These are phyloP conservation scores for Wickerhamomyces sydowiorum DNA, from an alignment of 805 yeast genomes.

Conservation along the genomic window DNA sequence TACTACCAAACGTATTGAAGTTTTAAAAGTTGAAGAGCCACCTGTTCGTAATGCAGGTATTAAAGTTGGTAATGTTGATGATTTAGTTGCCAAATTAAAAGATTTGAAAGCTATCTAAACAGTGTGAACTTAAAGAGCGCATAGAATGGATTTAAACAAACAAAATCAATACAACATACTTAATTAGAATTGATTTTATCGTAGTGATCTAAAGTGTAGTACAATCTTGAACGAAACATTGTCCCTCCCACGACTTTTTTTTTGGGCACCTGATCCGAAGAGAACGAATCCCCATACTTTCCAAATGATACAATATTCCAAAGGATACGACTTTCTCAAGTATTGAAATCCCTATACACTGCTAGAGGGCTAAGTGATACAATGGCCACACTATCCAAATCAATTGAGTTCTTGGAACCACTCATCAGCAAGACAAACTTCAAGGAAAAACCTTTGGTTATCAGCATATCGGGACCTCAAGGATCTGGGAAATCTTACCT, in stretches of 20 bases:
- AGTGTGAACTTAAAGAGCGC: neutral
- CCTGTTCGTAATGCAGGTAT: conserved; percentile 76
- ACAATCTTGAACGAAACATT: too few relatives aligned
- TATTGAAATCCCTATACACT: too few relatives aligned
- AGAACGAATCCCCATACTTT: conserved; percentile 1
- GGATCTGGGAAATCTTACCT: conserved; percentile 73
- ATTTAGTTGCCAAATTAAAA: conserved; percentile 71
- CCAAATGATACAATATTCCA: too few relatives aligned
- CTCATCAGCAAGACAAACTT: neutral
- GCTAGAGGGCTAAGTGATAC: neutral
- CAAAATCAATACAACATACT: neutral
- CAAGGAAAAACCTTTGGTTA: neutral
- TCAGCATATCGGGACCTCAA: conserved; percentile 58
- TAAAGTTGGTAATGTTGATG: conserved; percentile 77
- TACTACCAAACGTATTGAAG: conserved; percentile 55
- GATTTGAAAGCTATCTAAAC: conserved; percentile 33
- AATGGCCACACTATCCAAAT: neutral
- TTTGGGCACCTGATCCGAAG: neutral
- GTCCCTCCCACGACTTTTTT: neutral
- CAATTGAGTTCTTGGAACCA: neutral
- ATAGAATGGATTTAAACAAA: neutral
- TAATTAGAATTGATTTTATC: neutral
- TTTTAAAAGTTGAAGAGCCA: conserved; percentile 79
- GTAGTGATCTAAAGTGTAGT: neutral
- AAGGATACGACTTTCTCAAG: too few relatives aligned